Evolutionary conservation across 306 rosid species (phyloP), one percentile per base, ranked within the genome.

Genomic region (Ziziphus jujuba): DNA sequence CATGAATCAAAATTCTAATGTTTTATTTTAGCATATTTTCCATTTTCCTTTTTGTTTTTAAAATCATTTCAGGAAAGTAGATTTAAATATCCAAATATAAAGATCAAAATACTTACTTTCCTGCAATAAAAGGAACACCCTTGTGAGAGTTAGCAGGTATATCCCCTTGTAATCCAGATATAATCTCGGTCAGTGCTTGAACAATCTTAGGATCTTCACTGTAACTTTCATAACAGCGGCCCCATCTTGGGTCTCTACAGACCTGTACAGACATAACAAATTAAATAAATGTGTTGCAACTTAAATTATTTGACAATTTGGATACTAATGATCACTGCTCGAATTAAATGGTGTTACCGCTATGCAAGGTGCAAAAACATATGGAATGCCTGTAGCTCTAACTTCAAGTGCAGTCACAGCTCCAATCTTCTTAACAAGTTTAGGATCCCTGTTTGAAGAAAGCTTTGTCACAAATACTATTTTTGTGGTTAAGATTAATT

Each of bases 171-270:
- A 80, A 66, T 9, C 84, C 81, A 10, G 58, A 31, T 22, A 80
- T 68, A 15, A 76, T 72, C 59, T 80, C 61, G 5, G 76, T 67
- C 84, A 80, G 72, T 50, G 62, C 72, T 75, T 45, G 75, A 31
- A 75, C 78, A 43, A 75, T 43, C 9, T 61, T 71, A 13, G 50
- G 72, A 55, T 75, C 76, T 49, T 78, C 82, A 23, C 78, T 78
- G 40, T 78, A 78, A 65, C 82, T 79, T 74, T 79, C 83, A 28
- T 57, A 75, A 72, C 81, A 80, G 8, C 81, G 72, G 28, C 81
- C 84, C 84, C 81, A 80, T 56, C 84, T 76, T 53, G 84, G 84
- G 72, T 80, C 84, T 64, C 79, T 62, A 35, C 84, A 76, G 3
- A 80, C 84, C 84, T 80, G 53, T 5, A 36, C 3, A 17, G 2